Evolutionary conservation across 2,329 filamentous ascomycete species (phyloP).

Genomic region (Lasiodiplodia hormozganensis): DNA sequence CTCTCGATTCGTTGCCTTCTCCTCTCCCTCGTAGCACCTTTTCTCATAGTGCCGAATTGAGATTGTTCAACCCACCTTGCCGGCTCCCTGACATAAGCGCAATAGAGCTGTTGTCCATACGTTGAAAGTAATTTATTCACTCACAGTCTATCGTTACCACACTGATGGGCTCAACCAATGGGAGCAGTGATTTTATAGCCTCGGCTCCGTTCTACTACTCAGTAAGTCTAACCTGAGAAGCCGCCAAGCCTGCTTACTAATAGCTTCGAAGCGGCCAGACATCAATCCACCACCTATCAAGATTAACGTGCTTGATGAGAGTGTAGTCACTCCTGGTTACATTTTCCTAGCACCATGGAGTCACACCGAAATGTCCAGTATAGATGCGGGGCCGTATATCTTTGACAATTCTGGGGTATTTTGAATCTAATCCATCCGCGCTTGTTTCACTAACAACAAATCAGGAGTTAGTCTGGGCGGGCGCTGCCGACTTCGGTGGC

Average conservation of each 20-base stretch:
- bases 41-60: no score
- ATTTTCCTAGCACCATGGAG: constrained; percentile 2
- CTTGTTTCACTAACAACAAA: neutral
- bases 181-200: neutral
- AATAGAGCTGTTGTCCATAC: no score
- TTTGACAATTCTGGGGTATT: neutral
- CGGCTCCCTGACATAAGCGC: no score
- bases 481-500: constrained; percentile 1
- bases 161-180: neutral
- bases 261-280: neutral
- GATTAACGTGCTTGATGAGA: neutral
- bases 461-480: neutral
- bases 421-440: fast-evolving
- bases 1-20: no score
- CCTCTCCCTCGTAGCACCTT: no score
- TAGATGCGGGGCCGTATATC: neutral
- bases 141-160: no score
- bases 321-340: neutral
- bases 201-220: constrained; percentile 3
- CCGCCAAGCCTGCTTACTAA: neutral
- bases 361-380: neutral
- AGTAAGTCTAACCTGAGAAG: neutral
- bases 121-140: no score
- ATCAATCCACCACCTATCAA: constrained; percentile 1
- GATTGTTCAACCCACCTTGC: no score